Evolutionary conservation across 2,329 filamentous ascomycete species (phyloP).

Genomic region (Lasiodiplodia gonubiensis): DNA sequence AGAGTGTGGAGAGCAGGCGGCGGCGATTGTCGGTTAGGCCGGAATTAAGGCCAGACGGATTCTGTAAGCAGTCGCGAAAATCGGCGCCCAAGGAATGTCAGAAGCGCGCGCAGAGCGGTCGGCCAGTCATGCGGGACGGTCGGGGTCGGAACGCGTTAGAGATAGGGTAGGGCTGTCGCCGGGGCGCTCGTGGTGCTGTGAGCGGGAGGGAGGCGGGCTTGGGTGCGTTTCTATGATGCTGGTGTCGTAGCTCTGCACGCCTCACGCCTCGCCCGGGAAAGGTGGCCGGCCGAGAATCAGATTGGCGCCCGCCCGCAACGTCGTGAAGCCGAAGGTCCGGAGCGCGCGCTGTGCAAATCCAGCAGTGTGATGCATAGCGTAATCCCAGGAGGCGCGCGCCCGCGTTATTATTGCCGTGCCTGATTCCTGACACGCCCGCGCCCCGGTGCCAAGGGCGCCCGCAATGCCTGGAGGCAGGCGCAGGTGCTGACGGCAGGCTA

Average conservation of each 20-base stretch:
- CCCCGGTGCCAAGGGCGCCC: slow-evolving; percentile 22
- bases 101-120: slow-evolving; percentile 9
- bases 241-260: slow-evolving; percentile 23
- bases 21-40: slow-evolving; percentile 32
- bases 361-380: slow-evolving; percentile 16
- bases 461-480: slow-evolving; percentile 16
- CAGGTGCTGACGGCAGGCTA: background rate
- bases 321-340: slow-evolving; percentile 27
- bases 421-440: slow-evolving; percentile 25
- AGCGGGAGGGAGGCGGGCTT: slow-evolving; percentile 2
- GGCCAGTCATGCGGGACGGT: slow-evolving; percentile 20
- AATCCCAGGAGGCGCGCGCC: slow-evolving; percentile 20
- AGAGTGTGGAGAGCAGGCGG: slow-evolving; percentile 21
- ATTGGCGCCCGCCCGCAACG: slow-evolving; percentile 25
- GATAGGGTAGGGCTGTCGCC: slow-evolving; percentile 22
- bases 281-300: slow-evolving; percentile 24
- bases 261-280: slow-evolving; percentile 22
- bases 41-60: slow-evolving; percentile 33
- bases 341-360: slow-evolving; percentile 5
- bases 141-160: slow-evolving; percentile 24
- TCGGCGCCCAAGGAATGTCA: slow-evolving; percentile 29
- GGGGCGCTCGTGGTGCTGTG: slow-evolving; percentile 10
- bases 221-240: slow-evolving; percentile 24
- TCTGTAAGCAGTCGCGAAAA: slow-evolving; percentile 26
- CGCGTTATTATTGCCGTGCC: slow-evolving; percentile 25